Evolutionary conservation across 768 basidiomycete species (phyloP).

Genomic region (Boletus sensibilis): DNA sequence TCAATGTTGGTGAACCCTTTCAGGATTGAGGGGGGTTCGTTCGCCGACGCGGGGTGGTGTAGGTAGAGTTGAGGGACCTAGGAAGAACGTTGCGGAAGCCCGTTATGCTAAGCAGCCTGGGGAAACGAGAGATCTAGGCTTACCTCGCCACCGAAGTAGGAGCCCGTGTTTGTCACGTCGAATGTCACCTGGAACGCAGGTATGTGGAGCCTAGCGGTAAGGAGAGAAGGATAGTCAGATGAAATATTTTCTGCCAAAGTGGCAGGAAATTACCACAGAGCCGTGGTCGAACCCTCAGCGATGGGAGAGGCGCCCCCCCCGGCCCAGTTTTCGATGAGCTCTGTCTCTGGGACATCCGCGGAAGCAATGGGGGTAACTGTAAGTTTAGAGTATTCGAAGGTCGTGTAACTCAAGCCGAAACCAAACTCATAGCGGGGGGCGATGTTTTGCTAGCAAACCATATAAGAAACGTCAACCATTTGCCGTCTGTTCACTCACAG

Average conservation of each 20-base stretch:
- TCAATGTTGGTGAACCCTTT: slow-evolving; percentile 67
- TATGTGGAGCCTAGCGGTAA: slow-evolving; percentile 53
- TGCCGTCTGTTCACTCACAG: slow-evolving; percentile 40
- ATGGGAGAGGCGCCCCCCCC: slow-evolving; percentile 54
- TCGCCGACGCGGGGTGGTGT: slow-evolving; percentile 58
- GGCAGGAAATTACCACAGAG: slow-evolving; percentile 49
- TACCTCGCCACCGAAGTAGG: slow-evolving; percentile 63
- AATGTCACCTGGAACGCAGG: slow-evolving; percentile 65
- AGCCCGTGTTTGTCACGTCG: slow-evolving; percentile 63
- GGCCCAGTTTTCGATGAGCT: slow-evolving; percentile 52
- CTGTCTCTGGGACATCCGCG: slow-evolving; percentile 32
- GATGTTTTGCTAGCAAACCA: slow-evolving; percentile 52
- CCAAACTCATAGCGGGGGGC: slow-evolving; percentile 87
- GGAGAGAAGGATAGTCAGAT: not conserved
- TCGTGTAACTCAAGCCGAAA: slow-evolving; percentile 84
- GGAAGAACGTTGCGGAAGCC: not conserved
- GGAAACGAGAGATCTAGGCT: slow-evolving; percentile 11
- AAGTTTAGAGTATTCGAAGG: slow-evolving; percentile 68
- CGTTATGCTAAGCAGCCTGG: not conserved
- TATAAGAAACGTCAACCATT: not conserved
- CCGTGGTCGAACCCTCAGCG: slow-evolving; percentile 57
- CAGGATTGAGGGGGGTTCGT: slow-evolving; percentile 70
- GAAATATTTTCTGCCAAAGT: too few relatives aligned
- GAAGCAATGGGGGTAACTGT: slow-evolving; percentile 42
- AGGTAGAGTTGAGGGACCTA: slow-evolving; percentile 77